phyloP scores from a whole-genome alignment of 2,329 filamentous ascomycete species.

The Taxawa tesnikishii region DNA sequence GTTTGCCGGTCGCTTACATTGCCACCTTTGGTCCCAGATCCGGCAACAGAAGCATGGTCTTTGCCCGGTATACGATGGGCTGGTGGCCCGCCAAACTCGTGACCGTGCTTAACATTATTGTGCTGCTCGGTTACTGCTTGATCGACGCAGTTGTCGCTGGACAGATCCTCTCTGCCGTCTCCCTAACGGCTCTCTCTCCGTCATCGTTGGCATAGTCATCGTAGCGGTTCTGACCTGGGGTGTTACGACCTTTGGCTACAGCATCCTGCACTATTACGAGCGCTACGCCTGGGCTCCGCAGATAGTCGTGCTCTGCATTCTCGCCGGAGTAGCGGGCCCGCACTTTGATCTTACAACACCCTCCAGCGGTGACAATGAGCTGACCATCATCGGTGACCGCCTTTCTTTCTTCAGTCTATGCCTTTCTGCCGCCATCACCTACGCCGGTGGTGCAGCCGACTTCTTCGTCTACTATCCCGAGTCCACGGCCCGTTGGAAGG shows the following conservation, averaged over 20 bases:
- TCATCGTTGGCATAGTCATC: constrained; percentile 56
- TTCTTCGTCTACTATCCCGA: constrained; percentile 56
- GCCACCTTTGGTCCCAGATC: constrained; percentile 50
- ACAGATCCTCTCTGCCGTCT: constrained; percentile 56
- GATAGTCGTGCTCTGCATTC: constrained; percentile 46
- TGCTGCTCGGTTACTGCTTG: constrained; percentile 47
- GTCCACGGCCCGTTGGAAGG: constrained; percentile 35
- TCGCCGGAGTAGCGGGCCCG: constrained; percentile 49
- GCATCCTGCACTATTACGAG: constrained; percentile 56
- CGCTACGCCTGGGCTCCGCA: constrained; percentile 55
- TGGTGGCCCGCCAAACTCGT: constrained; percentile 55
- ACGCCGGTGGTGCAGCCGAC: constrained; percentile 50
- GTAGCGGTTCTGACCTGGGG: constrained; percentile 50
- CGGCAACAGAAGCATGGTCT: constrained; percentile 51
- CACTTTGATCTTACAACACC: constrained; percentile 44
- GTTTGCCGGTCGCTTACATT: constrained; percentile 44
- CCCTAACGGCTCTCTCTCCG: constrained; percentile 44
- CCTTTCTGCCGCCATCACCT: constrained; percentile 52
- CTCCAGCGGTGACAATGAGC: constrained; percentile 34
- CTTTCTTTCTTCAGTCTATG: constrained; percentile 61
- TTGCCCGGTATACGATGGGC: constrained; percentile 50
- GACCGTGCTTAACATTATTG: constrained; percentile 49
- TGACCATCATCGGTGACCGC: constrained; percentile 42
- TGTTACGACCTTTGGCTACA: constrained; percentile 56
- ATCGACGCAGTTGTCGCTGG: constrained; percentile 56